A percentile compares a stretch with the other conserved stretches of the same genome.
Evolutionary conservation across 2,329 filamentous ascomycete species (phyloP).

Genomic region (Lachnum nothofagi): DNA sequence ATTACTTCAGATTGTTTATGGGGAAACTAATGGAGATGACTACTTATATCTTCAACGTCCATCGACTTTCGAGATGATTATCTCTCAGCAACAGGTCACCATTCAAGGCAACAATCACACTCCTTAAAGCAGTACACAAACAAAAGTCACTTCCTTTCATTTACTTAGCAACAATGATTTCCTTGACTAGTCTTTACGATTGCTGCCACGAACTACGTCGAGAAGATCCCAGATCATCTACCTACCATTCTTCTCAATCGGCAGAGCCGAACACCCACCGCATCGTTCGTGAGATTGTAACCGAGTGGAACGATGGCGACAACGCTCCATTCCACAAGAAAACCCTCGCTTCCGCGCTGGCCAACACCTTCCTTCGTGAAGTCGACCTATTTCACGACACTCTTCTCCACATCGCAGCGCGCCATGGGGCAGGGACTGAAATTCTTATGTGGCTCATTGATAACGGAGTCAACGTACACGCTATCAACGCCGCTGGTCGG

Average conservation of each 20-base stretch:
- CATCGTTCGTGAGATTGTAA: neutral
- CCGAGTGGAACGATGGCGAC: neutral
- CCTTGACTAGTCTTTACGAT: too few species aligned
- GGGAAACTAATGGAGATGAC: too few species aligned
- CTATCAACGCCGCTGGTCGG: conserved; percentile 7
- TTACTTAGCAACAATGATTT: too few species aligned
- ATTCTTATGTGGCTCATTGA: conserved; percentile 3
- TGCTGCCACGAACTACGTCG: conserved; percentile 2
- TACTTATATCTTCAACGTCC: too few species aligned
- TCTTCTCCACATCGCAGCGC: conserved; percentile 4
- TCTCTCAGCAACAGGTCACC: too few species aligned
- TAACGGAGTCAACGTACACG: conserved; percentile 3
- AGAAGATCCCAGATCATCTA: conserved; percentile 3
- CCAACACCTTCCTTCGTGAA: neutral
- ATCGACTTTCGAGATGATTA: too few species aligned
- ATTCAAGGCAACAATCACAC: too few species aligned
- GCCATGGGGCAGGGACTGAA: conserved; percentile 1
- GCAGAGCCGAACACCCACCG: neutral
- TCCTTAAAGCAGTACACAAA: too few species aligned
- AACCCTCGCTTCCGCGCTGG: neutral
- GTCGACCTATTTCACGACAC: conserved; percentile 8
- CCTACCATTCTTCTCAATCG: neutral
- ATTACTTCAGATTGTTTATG: too few species aligned
- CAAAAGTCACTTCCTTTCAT: too few species aligned
- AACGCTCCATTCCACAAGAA: neutral